A percentile compares a stretch with the other conserved stretches of the same genome.
Evolutionary conservation across 2,329 filamentous ascomycete species (phyloP).

Genomic region (Fusarium robinianum): DNA sequence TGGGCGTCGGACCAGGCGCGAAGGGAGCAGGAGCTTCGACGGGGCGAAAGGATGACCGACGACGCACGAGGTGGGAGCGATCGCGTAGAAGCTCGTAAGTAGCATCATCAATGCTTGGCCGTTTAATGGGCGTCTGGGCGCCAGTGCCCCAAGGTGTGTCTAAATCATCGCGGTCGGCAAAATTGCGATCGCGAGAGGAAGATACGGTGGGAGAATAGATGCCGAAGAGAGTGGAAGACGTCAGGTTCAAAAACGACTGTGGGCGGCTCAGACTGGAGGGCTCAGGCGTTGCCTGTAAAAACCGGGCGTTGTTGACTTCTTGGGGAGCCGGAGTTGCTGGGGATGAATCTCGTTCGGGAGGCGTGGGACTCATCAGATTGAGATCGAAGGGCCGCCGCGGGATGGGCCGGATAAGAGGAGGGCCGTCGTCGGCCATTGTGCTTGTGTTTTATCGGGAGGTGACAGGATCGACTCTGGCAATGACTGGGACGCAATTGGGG

Average conservation of each 20-base stretch:
- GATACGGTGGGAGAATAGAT: constrained; percentile 78
- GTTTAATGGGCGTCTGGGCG: constrained; percentile 66
- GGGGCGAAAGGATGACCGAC: constrained; percentile 43
- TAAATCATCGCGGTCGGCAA: constrained; percentile 54
- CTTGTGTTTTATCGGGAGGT: no score
- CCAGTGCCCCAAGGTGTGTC: constrained; percentile 80
- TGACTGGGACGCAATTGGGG: no score
- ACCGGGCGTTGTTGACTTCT: constrained; percentile 42
- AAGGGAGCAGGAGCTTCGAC: constrained; percentile 31
- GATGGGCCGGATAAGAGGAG: constrained; percentile 68
- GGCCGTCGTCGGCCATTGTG: constrained; percentile 50
- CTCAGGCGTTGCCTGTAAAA: constrained; percentile 47
- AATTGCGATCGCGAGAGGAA: constrained; percentile 53
- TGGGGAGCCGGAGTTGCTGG: constrained; percentile 24
- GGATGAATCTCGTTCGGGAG: constrained; percentile 43
- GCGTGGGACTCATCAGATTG: constrained; percentile 52
- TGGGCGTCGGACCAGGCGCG: constrained; percentile 34
- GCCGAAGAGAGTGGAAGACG: constrained; percentile 84
- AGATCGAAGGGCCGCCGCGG: constrained; percentile 74
- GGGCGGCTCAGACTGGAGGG: constrained; percentile 62
- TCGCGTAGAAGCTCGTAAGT: constrained; percentile 52
- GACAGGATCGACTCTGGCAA: no score
- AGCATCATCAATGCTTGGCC: constrained; percentile 49
- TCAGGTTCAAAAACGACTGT: constrained; percentile 83
- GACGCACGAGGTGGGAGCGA: constrained; percentile 42